Evolutionary conservation across 306 rosid species (phyloP).

Genomic region (Bauhinia variegata): DNA sequence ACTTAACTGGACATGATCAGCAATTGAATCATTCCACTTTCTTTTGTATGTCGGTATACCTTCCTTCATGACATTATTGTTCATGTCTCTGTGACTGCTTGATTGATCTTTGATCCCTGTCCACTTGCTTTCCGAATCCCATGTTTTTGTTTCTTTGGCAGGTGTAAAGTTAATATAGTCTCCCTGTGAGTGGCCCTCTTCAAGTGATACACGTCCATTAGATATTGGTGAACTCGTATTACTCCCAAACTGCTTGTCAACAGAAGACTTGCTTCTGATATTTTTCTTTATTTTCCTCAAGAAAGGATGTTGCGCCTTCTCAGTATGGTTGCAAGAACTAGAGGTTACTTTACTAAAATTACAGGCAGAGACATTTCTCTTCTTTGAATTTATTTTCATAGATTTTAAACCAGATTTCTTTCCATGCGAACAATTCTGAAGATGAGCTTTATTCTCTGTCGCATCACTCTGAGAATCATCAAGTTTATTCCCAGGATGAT

Average conservation of each 20-base stretch:
- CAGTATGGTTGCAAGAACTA: constrained; percentile 26
- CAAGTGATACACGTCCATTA: constrained; percentile 21
- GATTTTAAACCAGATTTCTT: constrained; percentile 34
- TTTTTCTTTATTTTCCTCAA: constrained; percentile 31
- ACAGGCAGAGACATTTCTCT: constrained; percentile 46
- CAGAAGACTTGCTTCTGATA: constrained; percentile 36
- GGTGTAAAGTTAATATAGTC: constrained; percentile 25
- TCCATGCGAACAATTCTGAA: constrained; percentile 27
- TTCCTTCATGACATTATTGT: constrained; percentile 18
- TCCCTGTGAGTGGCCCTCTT: constrained; percentile 35
- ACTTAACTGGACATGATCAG: constrained; percentile 35
- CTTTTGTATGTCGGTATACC: constrained; percentile 44
- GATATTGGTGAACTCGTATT: constrained; percentile 20
- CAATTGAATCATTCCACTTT: constrained; percentile 42
- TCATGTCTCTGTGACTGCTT: constrained; percentile 35
- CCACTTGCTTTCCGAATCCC: constrained; percentile 22
- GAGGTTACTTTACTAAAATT: constrained; percentile 40
- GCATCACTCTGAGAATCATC: constrained; percentile 36
- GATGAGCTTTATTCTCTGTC: constrained; percentile 32
- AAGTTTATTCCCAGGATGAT: constrained; percentile 31
- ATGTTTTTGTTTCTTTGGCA: constrained; percentile 25
- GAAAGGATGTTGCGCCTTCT: constrained; percentile 39
- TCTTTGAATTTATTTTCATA: constrained; percentile 36
- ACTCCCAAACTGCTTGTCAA: constrained; percentile 34
- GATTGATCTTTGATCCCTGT: constrained; percentile 40